Conservation (phyloP, 2,329 filamentous ascomycete species). For the Microcyclospora pomicola region DNA sequence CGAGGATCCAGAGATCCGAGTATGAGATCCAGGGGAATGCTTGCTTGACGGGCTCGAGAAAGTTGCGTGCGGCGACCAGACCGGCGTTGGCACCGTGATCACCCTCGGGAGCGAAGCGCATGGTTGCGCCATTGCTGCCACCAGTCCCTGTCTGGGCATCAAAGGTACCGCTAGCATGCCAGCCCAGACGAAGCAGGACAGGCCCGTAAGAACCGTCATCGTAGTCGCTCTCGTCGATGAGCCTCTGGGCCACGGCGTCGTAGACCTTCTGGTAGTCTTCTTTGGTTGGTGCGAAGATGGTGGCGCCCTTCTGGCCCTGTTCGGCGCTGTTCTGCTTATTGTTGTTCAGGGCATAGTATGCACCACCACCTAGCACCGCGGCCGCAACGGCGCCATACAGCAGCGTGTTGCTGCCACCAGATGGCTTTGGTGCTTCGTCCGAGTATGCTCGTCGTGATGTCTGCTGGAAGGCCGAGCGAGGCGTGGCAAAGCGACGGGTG, state of each 20-base stretch:
- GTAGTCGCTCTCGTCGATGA: slow-evolving; percentile 87
- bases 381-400: slow-evolving; percentile 45
- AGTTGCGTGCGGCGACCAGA: slow-evolving; percentile 72
- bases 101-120: slow-evolving; percentile 83
- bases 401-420: slow-evolving; percentile 29
- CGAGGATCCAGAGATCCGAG: slow-evolving; percentile 93
- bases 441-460: slow-evolving; percentile 69
- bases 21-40: slow-evolving; percentile 93
- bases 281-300: slow-evolving; percentile 57
- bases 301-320: slow-evolving; percentile 15
- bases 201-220: slow-evolving; percentile 94
- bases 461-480: slow-evolving; percentile 58
- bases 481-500: slow-evolving; percentile 42
- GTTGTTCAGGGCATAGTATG: slow-evolving; percentile 51
- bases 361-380: slow-evolving; percentile 49
- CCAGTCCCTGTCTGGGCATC: slow-evolving; percentile 79
- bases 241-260: slow-evolving; percentile 62
- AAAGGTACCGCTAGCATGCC: slow-evolving; percentile 88
- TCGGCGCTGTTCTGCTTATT: slow-evolving; percentile 32
- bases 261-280: slow-evolving; percentile 95
- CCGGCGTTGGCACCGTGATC: slow-evolving; percentile 92
- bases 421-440: slow-evolving; percentile 13
- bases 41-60: slow-evolving; percentile 80
- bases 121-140: slow-evolving; percentile 90
- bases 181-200: slow-evolving; percentile 77